These are phyloP conservation scores for Xylaria sp. DNA, from an alignment of 2,329 filamentous ascomycete genomes.

Conservation along the genomic window DNA sequence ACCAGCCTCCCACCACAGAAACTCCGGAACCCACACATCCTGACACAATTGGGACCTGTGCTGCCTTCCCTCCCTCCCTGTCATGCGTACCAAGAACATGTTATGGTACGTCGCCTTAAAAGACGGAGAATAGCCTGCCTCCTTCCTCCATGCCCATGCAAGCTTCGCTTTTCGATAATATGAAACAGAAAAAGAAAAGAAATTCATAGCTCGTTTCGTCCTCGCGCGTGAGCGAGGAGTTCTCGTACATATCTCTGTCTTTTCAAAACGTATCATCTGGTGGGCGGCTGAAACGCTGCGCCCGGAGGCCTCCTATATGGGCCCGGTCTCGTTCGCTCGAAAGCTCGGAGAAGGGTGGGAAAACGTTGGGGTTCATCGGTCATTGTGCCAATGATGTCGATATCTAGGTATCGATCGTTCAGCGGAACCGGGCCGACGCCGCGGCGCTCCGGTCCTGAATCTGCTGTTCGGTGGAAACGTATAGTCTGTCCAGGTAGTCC, in stretches of 20 bases:
- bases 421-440: slow-evolving; percentile 47
- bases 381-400: slow-evolving; percentile 19
- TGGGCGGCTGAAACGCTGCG: slow-evolving; percentile 19
- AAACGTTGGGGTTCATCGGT: slow-evolving; percentile 29
- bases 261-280: slow-evolving; percentile 26
- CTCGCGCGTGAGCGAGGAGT: slow-evolving; percentile 21
- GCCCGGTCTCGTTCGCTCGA: slow-evolving; percentile 20
- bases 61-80: too few species aligned
- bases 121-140: slow-evolving; percentile 11
- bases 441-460: slow-evolving; percentile 67
- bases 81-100: neutral
- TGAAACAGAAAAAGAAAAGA: slow-evolving; percentile 14
- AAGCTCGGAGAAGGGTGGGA: slow-evolving; percentile 20
- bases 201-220: slow-evolving; percentile 32
- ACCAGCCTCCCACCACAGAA: neutral
- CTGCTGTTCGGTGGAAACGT: slow-evolving; percentile 78
- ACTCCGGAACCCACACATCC: neutral
- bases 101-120: slow-evolving; percentile 2
- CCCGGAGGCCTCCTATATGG: slow-evolving; percentile 6
- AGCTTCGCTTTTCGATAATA: slow-evolving; percentile 12
- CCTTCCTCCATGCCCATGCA: slow-evolving; percentile 14
- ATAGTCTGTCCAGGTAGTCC: slow-evolving; percentile 79
- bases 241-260: slow-evolving; percentile 27
- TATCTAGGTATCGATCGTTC: too few species aligned
- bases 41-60: neutral